phyloP scores from a whole-genome alignment of 768 basidiomycete species.

The Pulveroboletus sp. region DNA sequence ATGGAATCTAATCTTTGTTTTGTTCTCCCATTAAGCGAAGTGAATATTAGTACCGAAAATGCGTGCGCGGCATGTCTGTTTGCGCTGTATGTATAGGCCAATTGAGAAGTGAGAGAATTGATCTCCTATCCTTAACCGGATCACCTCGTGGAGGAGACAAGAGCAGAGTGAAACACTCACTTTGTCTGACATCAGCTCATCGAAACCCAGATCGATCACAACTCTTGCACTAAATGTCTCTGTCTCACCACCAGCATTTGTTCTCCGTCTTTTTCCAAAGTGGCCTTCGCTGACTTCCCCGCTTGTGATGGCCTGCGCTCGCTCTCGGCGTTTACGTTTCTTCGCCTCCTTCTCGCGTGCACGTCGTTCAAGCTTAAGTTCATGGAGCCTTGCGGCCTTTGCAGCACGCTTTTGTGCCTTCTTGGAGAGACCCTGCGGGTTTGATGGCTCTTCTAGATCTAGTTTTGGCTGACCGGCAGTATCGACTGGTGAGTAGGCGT shows the following conservation, averaged over 20 bases:
- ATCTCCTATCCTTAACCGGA: slow-evolving; percentile 62
- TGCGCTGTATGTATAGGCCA: slow-evolving; percentile 86
- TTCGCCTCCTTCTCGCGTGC: slow-evolving; percentile 72
- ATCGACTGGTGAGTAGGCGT: slow-evolving; percentile 10
- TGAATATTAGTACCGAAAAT: slow-evolving; percentile 71
- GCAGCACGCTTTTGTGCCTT: slow-evolving; percentile 73
- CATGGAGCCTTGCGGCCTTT: slow-evolving; percentile 63
- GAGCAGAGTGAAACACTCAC: slow-evolving; percentile 44
- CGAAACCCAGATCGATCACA: slow-evolving; percentile 87
- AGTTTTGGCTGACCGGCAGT: slow-evolving; percentile 12
- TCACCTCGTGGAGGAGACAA: slow-evolving; percentile 12
- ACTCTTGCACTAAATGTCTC: slow-evolving; percentile 56
- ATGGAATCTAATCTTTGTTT: slow-evolving; percentile 59
- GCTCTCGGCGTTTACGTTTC: slow-evolving; percentile 65
- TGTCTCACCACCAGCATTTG: slow-evolving; percentile 37
- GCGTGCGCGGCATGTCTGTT: slow-evolving; percentile 72
- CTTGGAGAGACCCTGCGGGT: slow-evolving; percentile 54
- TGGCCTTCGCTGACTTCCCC: slow-evolving; percentile 43
- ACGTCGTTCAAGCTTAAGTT: slow-evolving; percentile 67
- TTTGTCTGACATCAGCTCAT: slow-evolving; percentile 90
- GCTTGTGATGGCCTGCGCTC: slow-evolving; percentile 45
- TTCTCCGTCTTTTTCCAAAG: slow-evolving; percentile 18
- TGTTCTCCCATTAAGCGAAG: slow-evolving; percentile 74
- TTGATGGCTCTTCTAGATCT: slow-evolving; percentile 13
- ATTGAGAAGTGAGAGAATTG: slow-evolving; percentile 81